Percentiles rank a stretch among this genome's conserved stretches.
phyloP scores from a whole-genome alignment of 139 green algal genomes.

The Tetradesmus obliquus region DNA sequence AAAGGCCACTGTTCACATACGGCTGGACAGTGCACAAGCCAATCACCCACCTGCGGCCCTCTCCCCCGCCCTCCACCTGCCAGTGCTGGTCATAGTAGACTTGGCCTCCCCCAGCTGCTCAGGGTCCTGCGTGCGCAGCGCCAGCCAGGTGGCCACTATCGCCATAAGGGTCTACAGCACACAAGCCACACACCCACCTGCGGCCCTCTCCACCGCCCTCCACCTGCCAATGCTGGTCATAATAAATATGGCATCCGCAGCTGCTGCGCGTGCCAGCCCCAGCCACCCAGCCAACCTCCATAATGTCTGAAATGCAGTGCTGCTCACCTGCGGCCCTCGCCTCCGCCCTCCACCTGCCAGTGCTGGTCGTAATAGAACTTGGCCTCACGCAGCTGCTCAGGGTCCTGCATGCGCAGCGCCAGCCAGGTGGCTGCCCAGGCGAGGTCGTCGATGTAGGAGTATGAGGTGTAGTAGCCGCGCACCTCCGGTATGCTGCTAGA shows the following conservation, averaged over 20 bases:
- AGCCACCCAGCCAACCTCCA: background rate
- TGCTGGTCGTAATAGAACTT: constrained; percentile 42
- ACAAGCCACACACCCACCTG: background rate
- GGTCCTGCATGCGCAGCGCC: constrained; percentile 54
- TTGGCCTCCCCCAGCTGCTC: background rate
- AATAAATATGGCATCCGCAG: too few species aligned
- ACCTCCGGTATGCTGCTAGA: constrained; percentile 39
- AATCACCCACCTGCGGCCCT: background rate
- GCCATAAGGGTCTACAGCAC: too few species aligned
- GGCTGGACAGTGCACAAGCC: too few species aligned
- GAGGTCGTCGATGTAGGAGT: constrained; percentile 61
- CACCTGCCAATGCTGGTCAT: background rate
- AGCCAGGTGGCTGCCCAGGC: constrained; percentile 67
- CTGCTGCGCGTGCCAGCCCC: too few species aligned
- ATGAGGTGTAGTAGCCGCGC: constrained; percentile 60
- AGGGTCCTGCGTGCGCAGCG: background rate
- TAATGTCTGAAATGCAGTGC: background rate
- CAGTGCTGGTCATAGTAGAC: constrained; percentile 33
- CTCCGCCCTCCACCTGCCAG: constrained; percentile 30
- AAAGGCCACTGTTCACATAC: too few species aligned
- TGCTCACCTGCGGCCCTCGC: constrained; percentile 32
- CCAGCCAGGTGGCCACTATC: too few species aligned
- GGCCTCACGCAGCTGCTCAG: background rate
- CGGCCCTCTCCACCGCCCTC: constrained; percentile 23
- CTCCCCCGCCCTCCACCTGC: constrained; percentile 2